Conservation (phyloP, 352 stramenopile species). For the Phytophthora litchii region DNA sequence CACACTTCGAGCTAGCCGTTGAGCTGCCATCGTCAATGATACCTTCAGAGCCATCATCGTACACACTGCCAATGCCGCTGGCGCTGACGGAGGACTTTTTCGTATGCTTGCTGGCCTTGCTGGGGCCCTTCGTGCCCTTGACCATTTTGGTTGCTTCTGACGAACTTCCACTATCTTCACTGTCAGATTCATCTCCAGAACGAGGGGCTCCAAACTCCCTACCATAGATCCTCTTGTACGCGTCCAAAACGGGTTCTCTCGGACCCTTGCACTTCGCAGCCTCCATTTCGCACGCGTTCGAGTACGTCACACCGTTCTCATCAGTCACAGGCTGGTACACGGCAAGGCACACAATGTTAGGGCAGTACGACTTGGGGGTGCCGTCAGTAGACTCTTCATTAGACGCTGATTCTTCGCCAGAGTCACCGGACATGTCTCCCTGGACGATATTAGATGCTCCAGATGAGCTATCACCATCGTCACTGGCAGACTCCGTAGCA, state of each 20-base stretch:
- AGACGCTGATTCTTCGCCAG: slow-evolving; percentile 1
- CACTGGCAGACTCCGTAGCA: background rate
- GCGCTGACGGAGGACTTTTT: slow-evolving; percentile 8
- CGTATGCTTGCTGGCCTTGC: slow-evolving; percentile 10
- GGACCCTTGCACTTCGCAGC: slow-evolving; percentile 39
- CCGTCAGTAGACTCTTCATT: background rate
- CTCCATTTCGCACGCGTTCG: slow-evolving; percentile 39
- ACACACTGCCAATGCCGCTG: slow-evolving; percentile 16
- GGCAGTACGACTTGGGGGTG: slow-evolving; percentile 13
- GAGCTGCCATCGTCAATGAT: slow-evolving; percentile 18
- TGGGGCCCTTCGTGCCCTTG: slow-evolving; percentile 9
- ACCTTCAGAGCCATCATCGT: slow-evolving; percentile 24
- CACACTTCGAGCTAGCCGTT: slow-evolving; percentile 8
- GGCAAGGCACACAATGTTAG: slow-evolving; percentile 26
- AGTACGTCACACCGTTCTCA: slow-evolving; percentile 40
- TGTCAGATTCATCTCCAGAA: slow-evolving; percentile 4
- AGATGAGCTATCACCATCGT: slow-evolving; percentile 2
- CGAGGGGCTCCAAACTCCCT: slow-evolving; percentile 19
- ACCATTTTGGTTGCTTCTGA: slow-evolving; percentile 5
- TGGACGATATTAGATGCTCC: slow-evolving; percentile 5
- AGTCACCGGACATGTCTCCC: slow-evolving; percentile 7
- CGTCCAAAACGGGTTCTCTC: slow-evolving; percentile 21
- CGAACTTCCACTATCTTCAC: slow-evolving; percentile 7
- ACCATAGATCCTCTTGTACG: slow-evolving; percentile 24
- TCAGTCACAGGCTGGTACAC: slow-evolving; percentile 39